Evolutionary conservation across 345 rosid species (phyloP), one percentile per base, ranked within the genome.

Genomic region (Eucalyptus melliodora): DNA sequence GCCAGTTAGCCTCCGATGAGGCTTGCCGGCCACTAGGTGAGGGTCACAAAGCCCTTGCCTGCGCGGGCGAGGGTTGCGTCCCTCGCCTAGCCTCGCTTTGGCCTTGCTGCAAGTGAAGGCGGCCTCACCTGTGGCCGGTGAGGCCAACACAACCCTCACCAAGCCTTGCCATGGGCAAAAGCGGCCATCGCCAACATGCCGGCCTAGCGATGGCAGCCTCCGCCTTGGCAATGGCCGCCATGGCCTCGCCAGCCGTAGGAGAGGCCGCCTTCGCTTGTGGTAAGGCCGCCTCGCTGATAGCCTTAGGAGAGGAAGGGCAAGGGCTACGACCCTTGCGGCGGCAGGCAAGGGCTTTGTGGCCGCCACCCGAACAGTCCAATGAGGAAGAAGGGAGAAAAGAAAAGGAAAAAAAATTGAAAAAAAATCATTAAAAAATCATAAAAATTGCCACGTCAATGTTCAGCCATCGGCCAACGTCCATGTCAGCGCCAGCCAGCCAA

Each of bases 131-230:
- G 16, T 0, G 6, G 50, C 6, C 12, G 6, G 6, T 49, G 50
- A 49, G 50, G 50, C 50, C 50, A 49, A 49, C 16, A 1, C 0
- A 49, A 0, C 16, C 16, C 50, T 49, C 50, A 1, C 50, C 1
- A 49, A 0, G 16, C 50, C 16, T 49, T 49, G 2, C 50, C 1
- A 2, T 6, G 0, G 1, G 16, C 16, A 0, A 49, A 49, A 49
- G 50, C 16, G 1, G 16, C 50, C 50, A 49, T 49, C 6, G 0
- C 16, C 6, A 47, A 11, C 49, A 49, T 49, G 50, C 1, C 6
- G 2, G 4, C 49, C 1, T 11, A 4, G 4, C 4, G 12, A 47
- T 47, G 49, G 49, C 49, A 0, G 1, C 49, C 49, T 47, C 12
- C 12, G 1, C 49, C 49, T 11, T 10, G 6, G 50, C 50, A 49